phyloP scores from a whole-genome alignment of 2,329 filamentous ascomycete genomes.

The Stagonosporopsis chrysanthemi region DNA sequence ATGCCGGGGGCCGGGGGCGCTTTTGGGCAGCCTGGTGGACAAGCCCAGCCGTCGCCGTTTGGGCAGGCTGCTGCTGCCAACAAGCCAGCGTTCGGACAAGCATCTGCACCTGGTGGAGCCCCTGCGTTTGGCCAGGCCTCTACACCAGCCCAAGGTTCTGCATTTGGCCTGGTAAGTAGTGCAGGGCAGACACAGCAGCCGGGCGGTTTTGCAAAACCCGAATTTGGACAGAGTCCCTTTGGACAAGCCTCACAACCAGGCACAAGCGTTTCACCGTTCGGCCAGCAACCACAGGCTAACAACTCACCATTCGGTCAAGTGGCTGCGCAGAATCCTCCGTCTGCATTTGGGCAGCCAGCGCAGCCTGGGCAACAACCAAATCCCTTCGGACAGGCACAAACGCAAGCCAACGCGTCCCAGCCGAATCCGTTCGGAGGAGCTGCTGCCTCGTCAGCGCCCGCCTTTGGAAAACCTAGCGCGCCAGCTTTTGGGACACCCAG shows the following conservation, averaged over 20 bases:
- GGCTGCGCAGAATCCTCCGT: constrained; percentile 26
- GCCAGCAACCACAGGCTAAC: constrained; percentile 42
- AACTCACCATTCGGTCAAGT: constrained; percentile 41
- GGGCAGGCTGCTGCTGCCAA: constrained; percentile 45
- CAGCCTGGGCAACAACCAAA: constrained; percentile 24
- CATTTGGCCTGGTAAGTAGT: constrained; percentile 44
- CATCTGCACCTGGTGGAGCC: constrained; percentile 36
- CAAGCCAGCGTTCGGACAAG: constrained; percentile 49
- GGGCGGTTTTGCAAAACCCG: constrained; percentile 54
- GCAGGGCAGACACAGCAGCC: constrained; percentile 30
- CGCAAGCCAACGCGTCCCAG: constrained; percentile 17
- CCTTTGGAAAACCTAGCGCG: constrained; percentile 47
- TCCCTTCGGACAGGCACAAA: constrained; percentile 33
- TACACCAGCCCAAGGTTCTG: constrained; percentile 34
- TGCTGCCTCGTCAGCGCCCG: constrained; percentile 27
- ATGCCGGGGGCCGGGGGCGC: constrained; percentile 32
- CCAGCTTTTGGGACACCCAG: constrained; percentile 46
- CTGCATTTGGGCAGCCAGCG: constrained; percentile 32
- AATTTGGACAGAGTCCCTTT: constrained; percentile 50
- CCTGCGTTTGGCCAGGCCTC: constrained; percentile 48
- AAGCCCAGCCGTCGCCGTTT: constrained; percentile 40
- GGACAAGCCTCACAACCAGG: constrained; percentile 54
- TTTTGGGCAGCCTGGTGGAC: constrained; percentile 27
- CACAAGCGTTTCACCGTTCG: constrained; percentile 40
- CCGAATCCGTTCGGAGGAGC: constrained; percentile 31